These are phyloP conservation scores for Fusarium hostae DNA, from an alignment of 2,329 filamentous ascomycete species.

Conservation along the genomic window DNA sequence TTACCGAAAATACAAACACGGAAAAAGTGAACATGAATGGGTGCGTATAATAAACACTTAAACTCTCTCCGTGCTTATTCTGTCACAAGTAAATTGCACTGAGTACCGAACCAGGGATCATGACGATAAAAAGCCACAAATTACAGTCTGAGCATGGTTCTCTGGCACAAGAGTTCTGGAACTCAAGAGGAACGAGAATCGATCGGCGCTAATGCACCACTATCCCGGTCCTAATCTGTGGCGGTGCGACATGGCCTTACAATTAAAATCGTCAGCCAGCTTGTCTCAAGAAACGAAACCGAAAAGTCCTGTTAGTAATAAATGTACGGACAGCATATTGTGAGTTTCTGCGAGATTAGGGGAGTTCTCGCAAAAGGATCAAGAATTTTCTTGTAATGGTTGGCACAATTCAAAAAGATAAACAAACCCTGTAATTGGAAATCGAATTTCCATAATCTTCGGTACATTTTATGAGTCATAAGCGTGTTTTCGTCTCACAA, in stretches of 20 bases:
- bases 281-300: slow-evolving; percentile 6
- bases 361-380: neutral
- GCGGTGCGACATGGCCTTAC: slow-evolving; percentile 46
- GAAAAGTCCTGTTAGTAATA: neutral
- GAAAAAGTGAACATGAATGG: neutral
- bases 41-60: neutral
- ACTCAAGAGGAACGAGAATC: slow-evolving; percentile 33
- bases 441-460: slow-evolving; percentile 4
- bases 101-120: neutral
- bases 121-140: neutral
- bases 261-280: slow-evolving; percentile 8
- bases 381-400: neutral
- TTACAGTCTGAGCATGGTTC: slow-evolving; percentile 9
- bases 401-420: neutral
- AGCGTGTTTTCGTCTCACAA: neutral
- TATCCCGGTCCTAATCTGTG: slow-evolving; percentile 46
- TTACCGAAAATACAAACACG: neutral
- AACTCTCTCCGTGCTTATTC: neutral
- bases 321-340: neutral
- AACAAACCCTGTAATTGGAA: neutral
- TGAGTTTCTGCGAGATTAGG: neutral
- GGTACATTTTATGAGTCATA: neutral
- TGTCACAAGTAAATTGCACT: neutral
- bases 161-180: slow-evolving; percentile 40
- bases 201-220: slow-evolving; percentile 52